Evolutionary conservation across 495 filamentous ascomycete genomes (phyloP).

Genomic region (Opeltia flavorubescens): DNA sequence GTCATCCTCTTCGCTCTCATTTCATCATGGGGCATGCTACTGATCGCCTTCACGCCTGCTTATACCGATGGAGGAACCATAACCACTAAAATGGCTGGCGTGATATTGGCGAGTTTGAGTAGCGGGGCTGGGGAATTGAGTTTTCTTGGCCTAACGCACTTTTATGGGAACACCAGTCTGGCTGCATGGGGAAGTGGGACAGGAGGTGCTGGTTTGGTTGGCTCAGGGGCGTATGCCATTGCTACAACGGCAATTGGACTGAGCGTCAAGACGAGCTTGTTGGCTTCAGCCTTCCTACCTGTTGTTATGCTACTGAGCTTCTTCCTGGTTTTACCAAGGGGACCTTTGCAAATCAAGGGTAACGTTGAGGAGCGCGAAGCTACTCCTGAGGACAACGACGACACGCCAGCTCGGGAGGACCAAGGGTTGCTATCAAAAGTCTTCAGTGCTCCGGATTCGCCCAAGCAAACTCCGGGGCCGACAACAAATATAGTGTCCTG

Average conservation of each 20-base stretch:
- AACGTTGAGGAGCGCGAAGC: neutral
- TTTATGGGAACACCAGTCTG: constrained; percentile 78
- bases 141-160: constrained; percentile 84
- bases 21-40: constrained; percentile 72
- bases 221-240: constrained; percentile 74
- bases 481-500: neutral
- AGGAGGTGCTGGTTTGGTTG: constrained; percentile 75
- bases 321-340: constrained; percentile 61
- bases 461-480: neutral
- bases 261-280: constrained; percentile 52
- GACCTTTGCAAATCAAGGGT: constrained; percentile 29
- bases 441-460: neutral
- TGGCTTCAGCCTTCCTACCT: constrained; percentile 66
- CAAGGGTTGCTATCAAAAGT: constrained; percentile 4
- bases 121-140: constrained; percentile 78
- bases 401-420: constrained; percentile 1
- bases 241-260: constrained; percentile 67
- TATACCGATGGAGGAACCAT: constrained; percentile 46
- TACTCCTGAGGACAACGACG: neutral
- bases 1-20: constrained; percentile 56
- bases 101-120: constrained; percentile 71
- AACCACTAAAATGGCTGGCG: constrained; percentile 60
- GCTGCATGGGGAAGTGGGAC: constrained; percentile 91
- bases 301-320: constrained; percentile 73
- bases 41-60: constrained; percentile 64